Evolutionary conservation across 208 protist genomes (phyloP).

Genomic region (Trypanosoma lewisi): DNA sequence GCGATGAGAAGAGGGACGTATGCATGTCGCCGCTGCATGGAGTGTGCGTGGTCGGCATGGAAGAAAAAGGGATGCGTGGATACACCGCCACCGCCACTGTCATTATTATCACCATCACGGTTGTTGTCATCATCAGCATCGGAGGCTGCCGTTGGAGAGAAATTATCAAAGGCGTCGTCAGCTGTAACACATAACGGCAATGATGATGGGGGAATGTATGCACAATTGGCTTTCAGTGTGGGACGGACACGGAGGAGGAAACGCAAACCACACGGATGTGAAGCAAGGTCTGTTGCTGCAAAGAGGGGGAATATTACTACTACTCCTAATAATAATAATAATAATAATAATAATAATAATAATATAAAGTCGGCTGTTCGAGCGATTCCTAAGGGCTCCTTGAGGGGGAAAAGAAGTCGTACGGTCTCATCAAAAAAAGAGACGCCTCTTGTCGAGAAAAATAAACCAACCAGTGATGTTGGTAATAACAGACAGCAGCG

Average conservation of each 20-base stretch:
- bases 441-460: neutral
- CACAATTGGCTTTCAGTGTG: constrained; percentile 1
- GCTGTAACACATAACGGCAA: neutral
- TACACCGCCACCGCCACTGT: neutral
- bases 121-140: neutral
- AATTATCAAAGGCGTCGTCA: neutral
- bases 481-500: neutral
- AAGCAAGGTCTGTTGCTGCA: neutral
- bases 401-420: constrained; percentile 24
- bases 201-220: neutral
- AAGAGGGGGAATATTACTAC: neutral
- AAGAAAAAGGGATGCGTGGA: neutral
- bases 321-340: neutral
- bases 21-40: constrained; percentile 23
- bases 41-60: neutral
- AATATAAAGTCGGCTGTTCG: neutral
- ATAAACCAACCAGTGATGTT: neutral
- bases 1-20: constrained; percentile 3
- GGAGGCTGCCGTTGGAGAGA: neutral
- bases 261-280: constrained; percentile 4
- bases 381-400: constrained; percentile 22
- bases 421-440: neutral
- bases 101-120: neutral
- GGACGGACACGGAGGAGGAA: constrained; percentile 20
- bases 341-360: neutral